These are phyloP conservation scores for Beauveria sp. DNA, from an alignment of 2,329 filamentous ascomycete species.

Conservation along the genomic window DNA sequence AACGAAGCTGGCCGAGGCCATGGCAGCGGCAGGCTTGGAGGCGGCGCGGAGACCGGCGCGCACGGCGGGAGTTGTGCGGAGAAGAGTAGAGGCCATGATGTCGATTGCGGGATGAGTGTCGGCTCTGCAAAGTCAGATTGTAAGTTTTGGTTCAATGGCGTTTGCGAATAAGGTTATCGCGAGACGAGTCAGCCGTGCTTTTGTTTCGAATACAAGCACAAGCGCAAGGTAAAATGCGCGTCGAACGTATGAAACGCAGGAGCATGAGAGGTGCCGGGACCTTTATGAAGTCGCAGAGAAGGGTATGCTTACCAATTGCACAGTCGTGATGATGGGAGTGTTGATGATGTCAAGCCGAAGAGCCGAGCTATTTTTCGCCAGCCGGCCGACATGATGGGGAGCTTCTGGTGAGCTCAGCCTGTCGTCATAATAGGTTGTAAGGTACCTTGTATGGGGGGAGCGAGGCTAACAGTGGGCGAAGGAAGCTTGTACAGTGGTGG, in stretches of 20 bases:
- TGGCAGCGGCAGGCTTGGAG: conserved; percentile 53
- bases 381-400: not conserved
- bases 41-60: conserved; percentile 66
- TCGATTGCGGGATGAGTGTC: conserved; percentile 4
- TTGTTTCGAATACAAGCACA: conserved; percentile 13
- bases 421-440: conserved; percentile 1
- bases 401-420: conserved; percentile 11
- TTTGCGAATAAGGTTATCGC: not conserved
- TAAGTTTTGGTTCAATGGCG: not conserved
- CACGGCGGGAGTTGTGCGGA: conserved; percentile 60
- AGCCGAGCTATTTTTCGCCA: conserved; percentile 10
- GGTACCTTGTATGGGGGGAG: too few species aligned
- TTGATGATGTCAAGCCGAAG: conserved; percentile 11
- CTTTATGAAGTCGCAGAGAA: not conserved
- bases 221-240: not conserved
- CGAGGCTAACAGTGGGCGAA: too few species aligned
- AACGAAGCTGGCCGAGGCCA: conserved; percentile 68
- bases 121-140: not conserved
- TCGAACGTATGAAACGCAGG: not conserved
- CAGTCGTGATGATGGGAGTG: not conserved
- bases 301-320: conserved; percentile 11
- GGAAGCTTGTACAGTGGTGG: too few species aligned
- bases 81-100: conserved; percentile 67
- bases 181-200: not conserved
- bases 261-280: not conserved